Base-by-base conservation (phyloP, 768 basidiomycete species). In the Mycena vitilis region DNA sequence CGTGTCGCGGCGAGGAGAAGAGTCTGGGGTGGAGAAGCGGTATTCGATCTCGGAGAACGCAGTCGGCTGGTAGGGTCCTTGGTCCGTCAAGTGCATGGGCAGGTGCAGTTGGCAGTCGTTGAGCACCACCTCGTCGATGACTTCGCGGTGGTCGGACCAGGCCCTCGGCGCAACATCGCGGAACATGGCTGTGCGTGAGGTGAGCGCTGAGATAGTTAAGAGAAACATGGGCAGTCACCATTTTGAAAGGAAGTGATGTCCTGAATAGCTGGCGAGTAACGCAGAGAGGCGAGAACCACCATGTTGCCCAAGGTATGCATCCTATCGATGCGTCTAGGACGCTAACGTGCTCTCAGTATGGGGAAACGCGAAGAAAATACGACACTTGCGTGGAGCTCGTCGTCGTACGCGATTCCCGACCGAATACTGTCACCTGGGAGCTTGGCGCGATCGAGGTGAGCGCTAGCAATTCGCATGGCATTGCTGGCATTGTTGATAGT, bases 241-340 rank as follows among this genome's bases (percentile, higher is more conserved):
- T 60, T 60, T 49, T 60, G 59, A 12, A 49, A 60, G 1, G 59
- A 60, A 5, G 59, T 60, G 34, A 60, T 60, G 11, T 48, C 36
- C 23, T 60, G 59, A 38, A 60, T 38, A 1, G 59, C 34, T 1
- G 12, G 6, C 36, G 59, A 60, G 34, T n/a, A 49, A 0, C 59
- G 16, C n/a, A 60, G n/a, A 0, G 9, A 2, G 1, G 59, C 47
- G 0, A 60, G 20, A 0, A 20, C 23, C 1, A 49, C 25, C 5
- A 49, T 48, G 23, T 60, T 49, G 11, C 36, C 11, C 4, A 22
- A 2, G n/a, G 0, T 23, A 2, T 49, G 25, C 0, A 0, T 0
- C 7, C 53, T 25, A 16, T 55, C 53, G 11, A 60, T 60, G 2
- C 23, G 49, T 13, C 25, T 5, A 0, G 59, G 59, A 37, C 59